A percentile compares a stretch with the other conserved stretches of the same genome.
phyloP scores from a whole-genome alignment of 371 early-diverging fungal species.

The Rhizopus microsporus region DNA sequence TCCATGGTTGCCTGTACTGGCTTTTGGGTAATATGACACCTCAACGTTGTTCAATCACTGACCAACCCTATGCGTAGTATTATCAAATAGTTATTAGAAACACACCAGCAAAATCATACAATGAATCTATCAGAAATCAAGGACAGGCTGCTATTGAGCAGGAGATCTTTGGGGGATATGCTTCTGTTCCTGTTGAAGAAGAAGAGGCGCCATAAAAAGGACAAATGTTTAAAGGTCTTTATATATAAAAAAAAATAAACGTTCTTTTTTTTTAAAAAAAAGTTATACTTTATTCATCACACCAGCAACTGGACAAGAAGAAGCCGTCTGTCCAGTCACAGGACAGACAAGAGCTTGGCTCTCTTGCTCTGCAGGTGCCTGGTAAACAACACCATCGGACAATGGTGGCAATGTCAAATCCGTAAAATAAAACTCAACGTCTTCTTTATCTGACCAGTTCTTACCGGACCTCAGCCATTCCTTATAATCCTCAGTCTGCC shows the following conservation, averaged over 20 bases:
- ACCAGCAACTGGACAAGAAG: slow-evolving; percentile 12
- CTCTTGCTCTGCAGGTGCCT: slow-evolving; percentile 21
- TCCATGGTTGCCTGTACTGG: slow-evolving; percentile 31
- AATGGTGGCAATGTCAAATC: neutral
- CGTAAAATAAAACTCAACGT: slow-evolving; percentile 23
- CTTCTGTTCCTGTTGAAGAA: slow-evolving; percentile 14
- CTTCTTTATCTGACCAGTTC: slow-evolving; percentile 6
- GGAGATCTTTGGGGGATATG: slow-evolving; percentile 34
- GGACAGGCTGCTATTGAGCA: slow-evolving; percentile 39
- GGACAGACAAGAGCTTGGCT: slow-evolving; percentile 24
- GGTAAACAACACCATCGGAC: slow-evolving; percentile 17
- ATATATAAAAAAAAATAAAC: neutral
- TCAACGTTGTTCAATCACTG: neutral
- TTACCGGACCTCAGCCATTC: slow-evolving; percentile 20
- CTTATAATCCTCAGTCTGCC: slow-evolving; percentile 37
- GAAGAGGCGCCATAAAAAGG: neutral
- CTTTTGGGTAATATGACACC: slow-evolving; percentile 37
- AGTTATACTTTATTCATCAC: too few species aligned
- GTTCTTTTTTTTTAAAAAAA: neutral
- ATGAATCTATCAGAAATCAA: slow-evolving; percentile 34
- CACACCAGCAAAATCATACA: slow-evolving; percentile 43
- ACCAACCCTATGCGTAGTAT: slow-evolving; percentile 22
- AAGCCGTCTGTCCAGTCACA: slow-evolving; percentile 24
- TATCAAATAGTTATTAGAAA: slow-evolving; percentile 39
- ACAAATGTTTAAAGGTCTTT: neutral